A percentile compares a stretch with the other conserved stretches of the same genome.
phyloP scores from a whole-genome alignment of 345 rosid species.

The Acer yangbiense region DNA sequence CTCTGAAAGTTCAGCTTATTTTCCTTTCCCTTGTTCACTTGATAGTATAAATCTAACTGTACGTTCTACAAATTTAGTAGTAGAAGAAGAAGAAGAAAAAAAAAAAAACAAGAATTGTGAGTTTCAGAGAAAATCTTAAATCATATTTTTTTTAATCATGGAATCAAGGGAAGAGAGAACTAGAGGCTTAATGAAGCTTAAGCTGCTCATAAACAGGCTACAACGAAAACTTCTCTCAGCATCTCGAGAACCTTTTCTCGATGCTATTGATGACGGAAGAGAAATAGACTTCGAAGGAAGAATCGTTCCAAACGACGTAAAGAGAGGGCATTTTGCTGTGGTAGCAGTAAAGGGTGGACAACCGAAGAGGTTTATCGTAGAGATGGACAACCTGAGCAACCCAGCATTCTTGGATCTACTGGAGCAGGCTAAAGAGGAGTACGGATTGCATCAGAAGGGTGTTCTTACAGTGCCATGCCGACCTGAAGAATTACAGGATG shows the following conservation, averaged over 20 bases:
- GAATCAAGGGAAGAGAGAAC: constrained; percentile 17
- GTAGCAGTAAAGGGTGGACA: constrained; percentile 45
- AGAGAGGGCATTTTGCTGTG: constrained; percentile 53
- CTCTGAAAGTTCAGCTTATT: constrained; percentile 29
- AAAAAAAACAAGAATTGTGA: neutral
- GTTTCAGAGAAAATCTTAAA: neutral
- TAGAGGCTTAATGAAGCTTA: constrained; percentile 29
- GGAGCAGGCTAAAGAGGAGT: constrained; percentile 56
- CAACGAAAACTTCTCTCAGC: constrained; percentile 14
- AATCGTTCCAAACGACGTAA: constrained; percentile 40
- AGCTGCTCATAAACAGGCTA: constrained; percentile 31
- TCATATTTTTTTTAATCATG: constrained; percentile 14
- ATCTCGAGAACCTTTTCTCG: constrained; percentile 16
- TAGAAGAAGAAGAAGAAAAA: neutral
- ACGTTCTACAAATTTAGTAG: neutral
- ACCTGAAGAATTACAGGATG: constrained; percentile 54
- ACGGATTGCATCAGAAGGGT: constrained; percentile 46
- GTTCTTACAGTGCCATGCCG: constrained; percentile 54
- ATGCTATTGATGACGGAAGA: constrained; percentile 5
- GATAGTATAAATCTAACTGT: constrained; percentile 5
- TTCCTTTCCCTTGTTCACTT: constrained; percentile 2
- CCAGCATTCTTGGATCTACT: constrained; percentile 53
- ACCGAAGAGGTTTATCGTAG: constrained; percentile 53
- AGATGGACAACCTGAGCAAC: constrained; percentile 39
- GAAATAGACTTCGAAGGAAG: constrained; percentile 21